phyloP scores from a whole-genome alignment of 2,329 filamentous ascomycete genomes.

The Drechslerella dactyloides region DNA sequence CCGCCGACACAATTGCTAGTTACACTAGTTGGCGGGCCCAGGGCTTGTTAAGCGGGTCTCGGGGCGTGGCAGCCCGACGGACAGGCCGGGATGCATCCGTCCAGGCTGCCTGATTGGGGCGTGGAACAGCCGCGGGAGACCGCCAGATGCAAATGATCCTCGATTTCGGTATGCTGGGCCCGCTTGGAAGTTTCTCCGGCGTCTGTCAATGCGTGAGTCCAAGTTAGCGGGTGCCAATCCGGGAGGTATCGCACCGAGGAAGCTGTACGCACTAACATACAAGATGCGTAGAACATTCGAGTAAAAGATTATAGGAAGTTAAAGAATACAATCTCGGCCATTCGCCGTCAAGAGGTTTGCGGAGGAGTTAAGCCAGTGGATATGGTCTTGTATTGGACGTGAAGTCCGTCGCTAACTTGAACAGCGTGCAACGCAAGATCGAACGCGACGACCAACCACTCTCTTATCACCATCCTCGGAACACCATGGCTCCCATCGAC shows the following conservation, averaged over 20 bases:
- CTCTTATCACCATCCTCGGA: neutral
- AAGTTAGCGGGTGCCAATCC: conserved; percentile 18
- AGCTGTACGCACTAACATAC: neutral
- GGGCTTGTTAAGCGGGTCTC: conserved; percentile 21
- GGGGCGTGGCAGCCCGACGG: conserved; percentile 46
- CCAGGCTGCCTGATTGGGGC: conserved; percentile 32
- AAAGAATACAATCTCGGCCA: too few relatives aligned
- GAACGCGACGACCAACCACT: neutral
- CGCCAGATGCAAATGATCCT: neutral
- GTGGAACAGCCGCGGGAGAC: neutral
- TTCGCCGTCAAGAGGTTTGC: neutral
- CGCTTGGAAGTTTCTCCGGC: conserved; percentile 39
- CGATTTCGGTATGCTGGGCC: neutral
- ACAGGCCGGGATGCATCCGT: conserved; percentile 37
- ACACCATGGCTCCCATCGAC: neutral
- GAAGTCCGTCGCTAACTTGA: neutral
- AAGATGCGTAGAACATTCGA: too few relatives aligned
- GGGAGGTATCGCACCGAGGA: conserved; percentile 40
- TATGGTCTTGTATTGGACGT: too few relatives aligned
- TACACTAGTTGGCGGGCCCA: neutral
- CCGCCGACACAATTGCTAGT: too few relatives aligned
- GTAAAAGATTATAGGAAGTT: too few relatives aligned
- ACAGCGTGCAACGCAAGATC: neutral
- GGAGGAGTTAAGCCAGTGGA: too few relatives aligned
- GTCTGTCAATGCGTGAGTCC: conserved; percentile 11